Conservation (phyloP, 2,329 filamentous ascomycete genomes). For the Immersiporthe knoxdaviesiana region DNA sequence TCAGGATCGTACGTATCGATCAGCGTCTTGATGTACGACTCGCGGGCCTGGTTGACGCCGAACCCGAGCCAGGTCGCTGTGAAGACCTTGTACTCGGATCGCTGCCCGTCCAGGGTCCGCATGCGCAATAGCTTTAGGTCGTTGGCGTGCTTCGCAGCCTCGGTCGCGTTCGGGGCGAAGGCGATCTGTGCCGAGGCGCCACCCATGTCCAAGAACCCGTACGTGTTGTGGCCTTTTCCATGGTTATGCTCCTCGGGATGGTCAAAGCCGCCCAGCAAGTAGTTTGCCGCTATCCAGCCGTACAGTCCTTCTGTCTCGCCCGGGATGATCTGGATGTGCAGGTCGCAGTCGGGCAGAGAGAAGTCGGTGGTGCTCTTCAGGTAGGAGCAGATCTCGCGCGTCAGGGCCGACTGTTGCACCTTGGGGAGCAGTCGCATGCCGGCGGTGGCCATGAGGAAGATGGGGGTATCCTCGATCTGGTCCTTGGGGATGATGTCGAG, state of each 20-base stretch:
- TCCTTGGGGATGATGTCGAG: conserved; percentile 75
- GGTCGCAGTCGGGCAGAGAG: conserved; percentile 82
- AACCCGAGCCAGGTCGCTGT: conserved; percentile 97
- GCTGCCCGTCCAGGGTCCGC: conserved; percentile 77
- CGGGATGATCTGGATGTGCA: conserved; percentile 91
- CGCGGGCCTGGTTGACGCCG: conserved; percentile 90
- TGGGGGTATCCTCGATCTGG: conserved; percentile 80
- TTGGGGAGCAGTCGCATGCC: conserved; percentile 87
- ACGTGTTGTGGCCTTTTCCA: conserved; percentile 88
- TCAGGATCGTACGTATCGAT: conserved; percentile 64
- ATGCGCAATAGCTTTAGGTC: conserved; percentile 86
- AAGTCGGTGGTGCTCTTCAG: conserved; percentile 78
- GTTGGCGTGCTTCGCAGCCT: conserved; percentile 85
- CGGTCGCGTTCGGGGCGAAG: conserved; percentile 91
- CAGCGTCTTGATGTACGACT: conserved; percentile 81
- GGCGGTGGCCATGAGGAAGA: conserved; percentile 94
- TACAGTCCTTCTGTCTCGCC: conserved; percentile 96
- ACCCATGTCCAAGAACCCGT: conserved; percentile 98
- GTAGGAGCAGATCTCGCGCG: conserved; percentile 82
- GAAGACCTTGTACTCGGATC: conserved; percentile 85
- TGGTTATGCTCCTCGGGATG: conserved; percentile 73
- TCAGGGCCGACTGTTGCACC: conserved; percentile 70
- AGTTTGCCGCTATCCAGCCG: conserved; percentile 97
- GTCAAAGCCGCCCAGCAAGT: conserved; percentile 90
- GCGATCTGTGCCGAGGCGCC: conserved; percentile 97